Conservation (phyloP, 2,329 filamentous ascomycete species). For the Fusarium mexicanum region DNA sequence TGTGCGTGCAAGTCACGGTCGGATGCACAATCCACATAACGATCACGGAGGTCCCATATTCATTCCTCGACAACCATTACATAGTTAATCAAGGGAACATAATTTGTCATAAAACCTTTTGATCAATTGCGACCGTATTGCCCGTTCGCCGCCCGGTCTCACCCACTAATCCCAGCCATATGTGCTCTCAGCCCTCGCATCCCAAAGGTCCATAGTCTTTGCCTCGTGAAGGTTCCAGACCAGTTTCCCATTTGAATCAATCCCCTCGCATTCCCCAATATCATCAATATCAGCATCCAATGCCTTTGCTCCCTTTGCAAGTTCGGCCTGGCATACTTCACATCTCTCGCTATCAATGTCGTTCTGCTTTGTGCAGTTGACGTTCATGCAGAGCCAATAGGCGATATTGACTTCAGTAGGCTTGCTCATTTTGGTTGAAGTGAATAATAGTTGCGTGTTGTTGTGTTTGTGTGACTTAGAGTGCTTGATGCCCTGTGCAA, state of each 20-base stretch:
- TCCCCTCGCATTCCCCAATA: rapidly evolving
- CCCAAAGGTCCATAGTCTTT: neutral
- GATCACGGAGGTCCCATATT: neutral
- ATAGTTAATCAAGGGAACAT: rapidly evolving
- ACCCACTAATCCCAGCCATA: neutral
- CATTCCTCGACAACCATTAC: rapidly evolving
- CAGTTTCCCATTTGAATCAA: neutral
- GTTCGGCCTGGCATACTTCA: neutral
- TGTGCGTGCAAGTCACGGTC: neutral
- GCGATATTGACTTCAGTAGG: neutral
- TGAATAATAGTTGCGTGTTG: neutral
- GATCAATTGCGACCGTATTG: neutral
- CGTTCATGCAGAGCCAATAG: neutral
- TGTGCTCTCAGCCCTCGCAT: neutral
- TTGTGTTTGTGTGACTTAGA: neutral
- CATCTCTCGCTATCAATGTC: neutral
- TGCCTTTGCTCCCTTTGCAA: neutral
- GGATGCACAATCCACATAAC: neutral
- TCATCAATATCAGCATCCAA: neutral
- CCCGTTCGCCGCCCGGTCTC: rapidly evolving
- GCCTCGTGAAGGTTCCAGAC: neutral
- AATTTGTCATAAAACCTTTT: rapidly evolving
- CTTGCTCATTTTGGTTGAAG: neutral
- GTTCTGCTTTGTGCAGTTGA: neutral
- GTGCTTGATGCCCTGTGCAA: neutral